Percentiles rank a stretch among this genome's conserved stretches.
Conservation (phyloP, 202 grass and related monocot genomes). For the Schoenoplectus tabernaemontani region DNA sequence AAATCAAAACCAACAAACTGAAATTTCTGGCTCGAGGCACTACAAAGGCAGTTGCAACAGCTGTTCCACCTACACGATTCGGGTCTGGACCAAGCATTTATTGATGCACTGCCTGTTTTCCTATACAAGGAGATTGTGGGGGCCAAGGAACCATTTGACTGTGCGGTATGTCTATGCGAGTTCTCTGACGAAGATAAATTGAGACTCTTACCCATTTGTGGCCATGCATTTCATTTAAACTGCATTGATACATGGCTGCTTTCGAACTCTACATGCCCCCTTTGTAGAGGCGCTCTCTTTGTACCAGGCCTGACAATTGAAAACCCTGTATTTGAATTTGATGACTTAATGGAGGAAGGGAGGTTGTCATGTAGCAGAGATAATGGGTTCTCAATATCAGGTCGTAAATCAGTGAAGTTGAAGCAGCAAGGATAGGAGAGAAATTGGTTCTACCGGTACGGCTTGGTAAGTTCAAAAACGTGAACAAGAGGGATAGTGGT, state of each 20-base stretch:
- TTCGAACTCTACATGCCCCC: constrained; percentile 92
- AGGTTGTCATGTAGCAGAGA: constrained; percentile 36
- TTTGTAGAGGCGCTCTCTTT: constrained; percentile 87
- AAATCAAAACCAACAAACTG: constrained; percentile 3
- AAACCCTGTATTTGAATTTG: constrained; percentile 60
- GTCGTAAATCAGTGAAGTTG: constrained; percentile 33
- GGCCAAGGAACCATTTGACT: constrained; percentile 90
- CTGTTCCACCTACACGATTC: constrained; percentile 58
- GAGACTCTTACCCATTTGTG: constrained; percentile 68
- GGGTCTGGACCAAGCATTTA: constrained; percentile 86
- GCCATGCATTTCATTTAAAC: constrained; percentile 81
- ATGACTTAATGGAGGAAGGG: constrained; percentile 49
- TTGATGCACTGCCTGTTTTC: constrained; percentile 91
- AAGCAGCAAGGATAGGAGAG: constrained; percentile 33
- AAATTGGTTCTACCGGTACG: constrained; percentile 79
- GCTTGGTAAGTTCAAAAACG: constrained; percentile 86
- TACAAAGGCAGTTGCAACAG: constrained; percentile 60
- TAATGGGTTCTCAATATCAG: constrained; percentile 40
- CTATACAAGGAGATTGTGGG: constrained; percentile 64
- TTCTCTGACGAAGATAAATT: constrained; percentile 69
- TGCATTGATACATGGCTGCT: constrained; percentile 99
- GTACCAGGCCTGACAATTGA: constrained; percentile 46
- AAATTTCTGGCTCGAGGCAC: constrained; percentile 34
- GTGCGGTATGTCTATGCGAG: constrained; percentile 89
- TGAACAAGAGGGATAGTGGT: constrained; percentile 33